Base-by-base conservation (phyloP, 257 asterid species). In the Eustoma russellianum region DNA sequence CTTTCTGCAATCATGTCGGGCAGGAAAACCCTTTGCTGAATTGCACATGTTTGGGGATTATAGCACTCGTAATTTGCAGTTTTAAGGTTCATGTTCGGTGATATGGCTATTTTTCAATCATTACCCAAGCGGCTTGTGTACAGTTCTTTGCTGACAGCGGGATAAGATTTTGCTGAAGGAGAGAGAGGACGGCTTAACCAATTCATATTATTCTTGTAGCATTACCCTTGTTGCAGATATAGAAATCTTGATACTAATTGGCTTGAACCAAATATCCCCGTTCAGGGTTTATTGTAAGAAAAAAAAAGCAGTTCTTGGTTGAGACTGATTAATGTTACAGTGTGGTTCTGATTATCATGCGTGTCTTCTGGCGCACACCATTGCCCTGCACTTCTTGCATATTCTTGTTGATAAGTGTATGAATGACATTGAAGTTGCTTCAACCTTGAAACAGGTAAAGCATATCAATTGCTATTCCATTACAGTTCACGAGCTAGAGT, bases 41-140 rank as follows among this genome's bases (percentile, higher is more conserved):
- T 56, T 63, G 46, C 54, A 55, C 13, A 57, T 61, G 69, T 63
- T 14, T 75, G 74, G 77, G 75, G 95, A 77, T 76, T 52, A 59
- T 74, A 80, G 95, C 79, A 59, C 50, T 82, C 87, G 67, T 68
- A 24, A 69, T 55, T 44, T 64, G 62, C 50, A 48, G 61, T n/a
- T 34, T 44, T 66, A 73, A 70, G 56, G 50, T 3, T 13, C n/a
- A n/a, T n/a, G n/a, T n/a, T n/a, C n/a, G n/a, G n/a, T 72, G 71
- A 45, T 54, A 60, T 70, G 84, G 75, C 71, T 41, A 50, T 81
- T 90, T 63, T 93, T 93, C 98, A 94, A 90, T 86, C 96, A 79
- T 77, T 90, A 90, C 88, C 96, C 98, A 90, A 90, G 98, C 94
- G 93, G 87, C 30, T 79, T 83, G 77, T 72, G 93, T 83, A 79